phyloP scores from a whole-genome alignment of 2,329 filamentous ascomycete species.

The Fusarium phyllophilum region DNA sequence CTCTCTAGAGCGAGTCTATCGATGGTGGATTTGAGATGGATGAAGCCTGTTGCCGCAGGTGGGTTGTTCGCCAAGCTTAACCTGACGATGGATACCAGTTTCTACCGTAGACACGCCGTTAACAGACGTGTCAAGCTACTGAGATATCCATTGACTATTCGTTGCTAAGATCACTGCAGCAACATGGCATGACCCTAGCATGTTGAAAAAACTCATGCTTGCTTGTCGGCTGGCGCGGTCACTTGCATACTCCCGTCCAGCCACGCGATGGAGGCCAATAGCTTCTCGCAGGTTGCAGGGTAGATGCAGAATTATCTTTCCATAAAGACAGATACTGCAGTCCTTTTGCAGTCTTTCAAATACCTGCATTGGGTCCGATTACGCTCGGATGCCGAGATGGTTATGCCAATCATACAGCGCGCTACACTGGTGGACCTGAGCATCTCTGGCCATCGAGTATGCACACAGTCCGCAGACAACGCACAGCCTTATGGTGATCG shows the following conservation, averaged over 20 bases:
- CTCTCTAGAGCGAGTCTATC: slow-evolving; percentile 13
- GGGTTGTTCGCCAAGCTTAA: slow-evolving; percentile 27
- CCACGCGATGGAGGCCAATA: slow-evolving; percentile 28
- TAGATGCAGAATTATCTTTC: slow-evolving; percentile 24
- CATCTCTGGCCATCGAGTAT: slow-evolving; percentile 16
- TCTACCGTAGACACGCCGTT: slow-evolving; percentile 16
- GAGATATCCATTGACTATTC: too few relatives aligned
- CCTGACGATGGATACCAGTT: slow-evolving; percentile 25
- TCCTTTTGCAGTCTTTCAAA: slow-evolving; percentile 1
- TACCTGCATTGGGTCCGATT: slow-evolving; percentile 4
- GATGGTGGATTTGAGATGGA: slow-evolving; percentile 20
- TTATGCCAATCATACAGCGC: slow-evolving; percentile 9
- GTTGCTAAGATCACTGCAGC: slow-evolving; percentile 40
- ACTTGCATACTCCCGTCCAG: slow-evolving; percentile 26
- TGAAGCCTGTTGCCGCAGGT: slow-evolving; percentile 12
- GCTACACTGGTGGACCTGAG: slow-evolving; percentile 24
- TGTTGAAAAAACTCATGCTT: slow-evolving; percentile 11
- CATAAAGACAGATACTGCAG: slow-evolving; percentile 13
- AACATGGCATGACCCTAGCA: slow-evolving; percentile 36
- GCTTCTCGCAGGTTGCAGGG: slow-evolving; percentile 18
- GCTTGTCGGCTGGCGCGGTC: slow-evolving; percentile 23
- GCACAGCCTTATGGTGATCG: slow-evolving; percentile 18
- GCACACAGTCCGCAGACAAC: slow-evolving; percentile 10
- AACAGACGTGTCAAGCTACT: too few relatives aligned
- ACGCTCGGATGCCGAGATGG: slow-evolving; percentile 10